phyloP scores from a whole-genome alignment of 495 filamentous ascomycete species.

The Bacidia rubella region DNA sequence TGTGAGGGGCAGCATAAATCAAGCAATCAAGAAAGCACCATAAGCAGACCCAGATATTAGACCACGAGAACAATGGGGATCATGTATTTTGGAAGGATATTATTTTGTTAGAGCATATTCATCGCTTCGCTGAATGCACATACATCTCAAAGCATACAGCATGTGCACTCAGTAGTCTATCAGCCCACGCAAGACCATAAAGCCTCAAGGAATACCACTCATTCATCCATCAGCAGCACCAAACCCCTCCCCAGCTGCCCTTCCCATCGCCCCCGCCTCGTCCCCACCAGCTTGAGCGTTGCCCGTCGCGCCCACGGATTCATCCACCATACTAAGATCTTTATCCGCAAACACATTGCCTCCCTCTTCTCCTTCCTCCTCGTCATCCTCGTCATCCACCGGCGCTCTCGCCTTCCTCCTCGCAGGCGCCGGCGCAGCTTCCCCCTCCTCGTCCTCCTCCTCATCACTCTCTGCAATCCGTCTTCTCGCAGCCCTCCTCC shows the following conservation, averaged over 20 bases:
- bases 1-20: too few relatives aligned
- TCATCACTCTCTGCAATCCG: conserved; percentile 10
- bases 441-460: conserved; percentile 4
- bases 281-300: conserved; percentile 21
- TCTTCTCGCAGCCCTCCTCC: background rate
- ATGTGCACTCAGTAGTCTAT: too few relatives aligned
- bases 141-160: too few relatives aligned
- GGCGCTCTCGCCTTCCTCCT: background rate
- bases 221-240: background rate
- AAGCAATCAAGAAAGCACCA: too few relatives aligned
- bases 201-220: too few relatives aligned
- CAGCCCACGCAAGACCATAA: too few relatives aligned
- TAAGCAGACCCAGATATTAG: too few relatives aligned
- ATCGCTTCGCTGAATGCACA: too few relatives aligned
- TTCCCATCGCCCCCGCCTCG: conserved; percentile 11
- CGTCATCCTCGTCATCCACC: conserved; percentile 5
- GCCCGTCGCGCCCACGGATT: conserved; percentile 11
- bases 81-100: too few relatives aligned
- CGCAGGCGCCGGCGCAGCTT: background rate
- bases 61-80: too few relatives aligned
- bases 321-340: conserved; percentile 12
- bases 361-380: conserved; percentile 1
- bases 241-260: background rate
- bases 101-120: too few relatives aligned
- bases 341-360: conserved; percentile 7